A percentile compares a stretch with the other conserved stretches of the same genome.
Evolutionary conservation across 768 basidiomycete genomes (phyloP).

Genomic region (Auricularia sp.): DNA sequence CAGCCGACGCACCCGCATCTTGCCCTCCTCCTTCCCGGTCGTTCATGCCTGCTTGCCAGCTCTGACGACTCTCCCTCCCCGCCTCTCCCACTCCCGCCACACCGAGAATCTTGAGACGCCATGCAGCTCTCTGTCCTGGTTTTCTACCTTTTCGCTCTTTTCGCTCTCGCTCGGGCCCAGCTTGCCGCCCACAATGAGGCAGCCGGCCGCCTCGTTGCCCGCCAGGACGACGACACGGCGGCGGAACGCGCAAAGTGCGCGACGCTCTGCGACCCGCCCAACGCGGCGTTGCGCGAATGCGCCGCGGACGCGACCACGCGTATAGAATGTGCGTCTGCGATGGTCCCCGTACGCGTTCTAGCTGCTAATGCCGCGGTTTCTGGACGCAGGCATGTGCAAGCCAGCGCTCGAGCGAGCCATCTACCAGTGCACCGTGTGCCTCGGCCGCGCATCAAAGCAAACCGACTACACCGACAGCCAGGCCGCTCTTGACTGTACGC

Average conservation of each 20-base stretch:
- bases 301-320: background rate
- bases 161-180: background rate
- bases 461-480: background rate
- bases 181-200: background rate
- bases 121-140: background rate
- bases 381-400: background rate
- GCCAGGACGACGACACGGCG: background rate
- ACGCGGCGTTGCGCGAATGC: background rate
- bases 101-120: background rate
- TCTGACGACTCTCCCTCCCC: too few relatives aligned
- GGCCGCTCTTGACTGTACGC: background rate
- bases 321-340: background rate
- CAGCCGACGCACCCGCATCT: too few relatives aligned
- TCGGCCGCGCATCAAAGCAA: background rate
- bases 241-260: background rate
- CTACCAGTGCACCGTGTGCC: background rate
- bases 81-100: too few relatives aligned
- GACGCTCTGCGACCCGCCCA: background rate
- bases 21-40: too few relatives aligned
- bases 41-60: too few relatives aligned
- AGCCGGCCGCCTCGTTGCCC: background rate
- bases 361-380: background rate
- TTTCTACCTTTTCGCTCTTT: background rate
- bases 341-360: background rate
- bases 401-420: background rate